A percentile compares a stretch with the other conserved stretches of the same genome.
Evolutionary conservation across 768 basidiomycete species (phyloP).

Genomic region (Leccinum boreale): DNA sequence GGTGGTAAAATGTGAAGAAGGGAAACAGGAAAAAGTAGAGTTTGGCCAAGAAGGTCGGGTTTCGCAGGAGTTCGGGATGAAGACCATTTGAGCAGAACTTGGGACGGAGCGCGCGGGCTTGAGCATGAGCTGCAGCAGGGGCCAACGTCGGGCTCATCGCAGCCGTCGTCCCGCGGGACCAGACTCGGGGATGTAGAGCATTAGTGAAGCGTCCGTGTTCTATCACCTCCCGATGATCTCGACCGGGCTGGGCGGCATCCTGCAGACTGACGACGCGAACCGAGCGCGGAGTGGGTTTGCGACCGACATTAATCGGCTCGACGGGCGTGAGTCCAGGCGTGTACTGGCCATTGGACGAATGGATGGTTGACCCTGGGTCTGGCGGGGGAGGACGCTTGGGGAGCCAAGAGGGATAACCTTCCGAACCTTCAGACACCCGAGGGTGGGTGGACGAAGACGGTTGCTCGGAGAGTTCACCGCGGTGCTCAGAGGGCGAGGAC

Average conservation of each 20-base stretch:
- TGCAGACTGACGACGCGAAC: slow-evolving; percentile 77
- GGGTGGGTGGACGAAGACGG: slow-evolving; percentile 36
- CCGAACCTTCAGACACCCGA: slow-evolving; percentile 42
- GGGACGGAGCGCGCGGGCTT: slow-evolving; percentile 46
- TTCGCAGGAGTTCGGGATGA: slow-evolving; percentile 65
- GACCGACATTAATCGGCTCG: slow-evolving; percentile 45
- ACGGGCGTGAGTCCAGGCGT: slow-evolving; percentile 33
- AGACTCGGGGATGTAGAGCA: slow-evolving; percentile 44
- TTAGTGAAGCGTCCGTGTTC: slow-evolving; percentile 47
- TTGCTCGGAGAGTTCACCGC: slow-evolving; percentile 30
- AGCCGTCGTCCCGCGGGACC: slow-evolving; percentile 56
- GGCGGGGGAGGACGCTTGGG: slow-evolving; percentile 76
- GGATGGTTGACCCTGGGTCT: slow-evolving; percentile 67
- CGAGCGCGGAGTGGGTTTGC: slow-evolving; percentile 76
- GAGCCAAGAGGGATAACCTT: slow-evolving; percentile 84
- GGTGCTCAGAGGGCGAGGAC: slow-evolving; percentile 28
- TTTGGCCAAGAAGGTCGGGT: slow-evolving; percentile 51
- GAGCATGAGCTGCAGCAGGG: slow-evolving; percentile 34
- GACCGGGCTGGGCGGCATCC: slow-evolving; percentile 41
- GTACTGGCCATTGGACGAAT: slow-evolving; percentile 47
- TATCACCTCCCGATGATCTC: slow-evolving; percentile 46
- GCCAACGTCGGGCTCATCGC: slow-evolving; percentile 42
- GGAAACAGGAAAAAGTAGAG: slow-evolving; percentile 69
- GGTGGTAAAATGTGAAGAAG: slow-evolving; percentile 66
- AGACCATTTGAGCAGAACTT: slow-evolving; percentile 65